Base-by-base conservation (phyloP, 2,329 filamentous ascomycete species). In the Exutisphaerella laricina region DNA sequence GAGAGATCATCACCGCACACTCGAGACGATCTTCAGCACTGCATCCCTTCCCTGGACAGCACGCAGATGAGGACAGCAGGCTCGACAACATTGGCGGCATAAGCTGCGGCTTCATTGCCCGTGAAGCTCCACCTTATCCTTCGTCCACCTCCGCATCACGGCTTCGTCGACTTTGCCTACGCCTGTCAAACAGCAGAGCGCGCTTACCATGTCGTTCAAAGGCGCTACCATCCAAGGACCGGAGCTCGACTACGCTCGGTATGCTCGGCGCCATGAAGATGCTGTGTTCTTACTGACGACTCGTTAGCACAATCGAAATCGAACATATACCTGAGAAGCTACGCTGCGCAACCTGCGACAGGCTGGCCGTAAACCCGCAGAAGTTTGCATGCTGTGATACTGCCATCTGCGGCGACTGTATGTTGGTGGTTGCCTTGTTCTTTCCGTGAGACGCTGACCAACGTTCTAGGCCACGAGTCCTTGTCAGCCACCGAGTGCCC, bases 311-410 rank as follows among this genome's bases (percentile, higher is more conserved):
- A 37, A 74, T 95, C 47, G 72, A 79, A 14, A 79, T 84, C 53
- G 86, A 90, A 58, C 87, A 92, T 50, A 88, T 96, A 45, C 92
- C 92, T n/a, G 88, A 89, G 59, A 96, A 95, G 73, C 77, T 98
- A 51, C 85, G 89, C 67, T 98, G 92, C 72, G 88, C 88, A 39
- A 86, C 88, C 56, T 98, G 92, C 69, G 92, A 85, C 70, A 88
- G 86, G 65, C 75, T 97, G 45, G 89, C 88, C 21, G 73, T 94
- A 52, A 94, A 96, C 63, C 87, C 90, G 6, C 94, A 88, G 64
- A 85, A 89, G 51, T 74, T 96, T 20, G 87, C 89, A 1, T 98
- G 92, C 68, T 98, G 92, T 66, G 92, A 96, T 61, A 90, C 94
- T 62, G 83, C 85, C 29, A 94, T 97, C 45, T 97, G 92, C 72